Base-by-base conservation (phyloP, 305 asterid genomes). In the Salvia sclarea region DNA sequence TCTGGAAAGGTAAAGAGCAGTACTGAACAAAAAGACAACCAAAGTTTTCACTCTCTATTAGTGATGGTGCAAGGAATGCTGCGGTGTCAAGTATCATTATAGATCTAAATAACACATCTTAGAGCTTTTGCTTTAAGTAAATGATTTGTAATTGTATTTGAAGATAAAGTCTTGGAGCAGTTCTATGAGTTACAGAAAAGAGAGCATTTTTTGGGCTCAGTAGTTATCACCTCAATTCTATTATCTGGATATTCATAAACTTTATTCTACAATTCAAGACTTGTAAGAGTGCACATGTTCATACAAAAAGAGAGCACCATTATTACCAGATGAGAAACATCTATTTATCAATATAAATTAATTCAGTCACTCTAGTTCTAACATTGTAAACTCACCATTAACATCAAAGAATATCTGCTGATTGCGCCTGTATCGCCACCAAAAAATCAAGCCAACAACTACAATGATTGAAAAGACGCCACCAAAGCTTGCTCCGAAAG, bases 371-470 rank as follows among this genome's bases (percentile, higher is more conserved):
- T 66, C 21, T 25, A 31, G 38, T 62, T 31, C 8, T 3, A 24
- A 61, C 20, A 52, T 35, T 14, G 41, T 5, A 13, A 58, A 55
- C 78, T 64, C 21, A 94, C 99, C 99, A 61, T 91, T 95, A 24
- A 91, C 88, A 66, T 91, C 99, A 57, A 95, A 95, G 86, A 88
- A 95, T 61, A 95, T 90, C 83, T 89, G 99, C 80, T 88, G 90
- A 80, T 91, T 91, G 69, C 68, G 85, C 63, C 95, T 77, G 71
- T 89, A 82, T 55, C 94, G 88, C 95, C 86, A 80, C 97, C 97
- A 91, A 33, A 86, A 70, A 11, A 88, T 76, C 76, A 84, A 78
- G 56, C 89, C 95, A 48, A 81, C 64, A 2, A 82, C 45, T 3
- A 78, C 4, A 14, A 90, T 66, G 61, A 88, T 28, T 20, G 83